phyloP scores from a whole-genome alignment of 169 alveolate genomes.

The Eimeria zaria region DNA sequence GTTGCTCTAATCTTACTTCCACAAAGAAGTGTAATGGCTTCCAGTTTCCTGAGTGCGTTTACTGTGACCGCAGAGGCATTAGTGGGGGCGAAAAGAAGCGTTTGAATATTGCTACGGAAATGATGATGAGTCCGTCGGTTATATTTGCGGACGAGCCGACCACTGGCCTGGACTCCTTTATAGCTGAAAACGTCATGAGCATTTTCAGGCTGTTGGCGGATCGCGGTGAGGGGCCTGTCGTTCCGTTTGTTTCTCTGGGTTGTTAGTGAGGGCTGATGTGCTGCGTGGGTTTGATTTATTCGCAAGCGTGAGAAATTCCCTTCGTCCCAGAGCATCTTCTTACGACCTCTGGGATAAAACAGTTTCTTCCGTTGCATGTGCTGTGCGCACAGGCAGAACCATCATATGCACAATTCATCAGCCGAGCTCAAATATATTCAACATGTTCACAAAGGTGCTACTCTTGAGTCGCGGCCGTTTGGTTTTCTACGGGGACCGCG shows the following conservation, averaged over 20 bases:
- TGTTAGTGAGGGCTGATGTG: background rate
- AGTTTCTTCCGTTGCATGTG: background rate
- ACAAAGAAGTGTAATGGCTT: background rate
- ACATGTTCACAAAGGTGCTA: slow-evolving; percentile 84
- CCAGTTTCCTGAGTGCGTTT: background rate
- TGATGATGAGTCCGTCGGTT: slow-evolving; percentile 90
- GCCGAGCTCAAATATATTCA: slow-evolving; percentile 84
- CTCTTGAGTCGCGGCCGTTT: slow-evolving; percentile 85
- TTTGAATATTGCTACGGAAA: slow-evolving; percentile 90
- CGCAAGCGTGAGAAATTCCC: background rate
- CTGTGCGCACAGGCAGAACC: slow-evolving; percentile 81
- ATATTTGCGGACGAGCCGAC: slow-evolving; percentile 94
- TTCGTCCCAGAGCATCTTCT: background rate
- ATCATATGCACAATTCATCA: slow-evolving; percentile 87
- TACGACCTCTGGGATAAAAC: background rate
- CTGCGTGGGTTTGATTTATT: background rate
- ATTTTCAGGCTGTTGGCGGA: slow-evolving; percentile 82
- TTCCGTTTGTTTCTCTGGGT: background rate
- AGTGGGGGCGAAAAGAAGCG: slow-evolving; percentile 94
- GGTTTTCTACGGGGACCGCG: slow-evolving; percentile 85
- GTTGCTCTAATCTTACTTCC: background rate
- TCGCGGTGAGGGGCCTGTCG: slow-evolving; percentile 41
- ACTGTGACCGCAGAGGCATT: slow-evolving; percentile 88
- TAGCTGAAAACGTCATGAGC: slow-evolving; percentile 82
- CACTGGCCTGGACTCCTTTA: slow-evolving; percentile 88